Evolutionary conservation across 192 early-diverging fungal species (phyloP), one percentile per base, ranked within the genome.

Genomic region (Chytriomyces sp.): DNA sequence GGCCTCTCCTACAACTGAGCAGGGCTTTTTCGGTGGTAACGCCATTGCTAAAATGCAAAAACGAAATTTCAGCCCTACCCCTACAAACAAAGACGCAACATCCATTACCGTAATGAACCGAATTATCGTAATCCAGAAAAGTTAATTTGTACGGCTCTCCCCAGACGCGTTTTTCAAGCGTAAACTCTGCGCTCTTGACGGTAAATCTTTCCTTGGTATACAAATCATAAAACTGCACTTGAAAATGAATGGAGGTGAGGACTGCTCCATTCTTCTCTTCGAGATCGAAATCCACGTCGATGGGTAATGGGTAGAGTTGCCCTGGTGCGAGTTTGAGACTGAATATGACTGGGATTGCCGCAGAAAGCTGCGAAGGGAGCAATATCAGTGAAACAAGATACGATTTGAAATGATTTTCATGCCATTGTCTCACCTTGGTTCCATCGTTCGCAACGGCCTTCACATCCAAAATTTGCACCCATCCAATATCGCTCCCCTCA

Each of bases 121-220:
- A 83, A 35, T 78, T 80, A 76, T 94, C 92, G 73, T 87, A 91
- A 49, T 92, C 93, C 59, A 79, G 45, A 79, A 92, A 91, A 0
- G 93, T 94, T 50, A 92, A 90, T 50, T 86, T 88, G 80, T 90
- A 93, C 1, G 78, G 70, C 6, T 91, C 86, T 3, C 84, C 86
- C 77, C 82, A 89, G 57, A 13, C 76, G 44, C 77, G 49, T 26
- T 68, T 28, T 11, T 65, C 49, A 16, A 92, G 65, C 5, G 0
- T 20, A 63, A 72, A 79, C 24, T 35, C 26, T 7, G 75, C 76
- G 72, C 82, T 60, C 13, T 11, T n/a, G 5, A 86, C 64, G 6
- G 61, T 23, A 73, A 84, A 81, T 0, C 26, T 45, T 61, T 74
- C 61, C 20, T 77, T 75, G 7, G 50, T 47, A 67, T 82, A 81